A percentile compares a stretch with the other conserved stretches of the same genome.
phyloP scores from a whole-genome alignment of 1,284 basidiomycete genomes.

The Xanthoconium separans region DNA sequence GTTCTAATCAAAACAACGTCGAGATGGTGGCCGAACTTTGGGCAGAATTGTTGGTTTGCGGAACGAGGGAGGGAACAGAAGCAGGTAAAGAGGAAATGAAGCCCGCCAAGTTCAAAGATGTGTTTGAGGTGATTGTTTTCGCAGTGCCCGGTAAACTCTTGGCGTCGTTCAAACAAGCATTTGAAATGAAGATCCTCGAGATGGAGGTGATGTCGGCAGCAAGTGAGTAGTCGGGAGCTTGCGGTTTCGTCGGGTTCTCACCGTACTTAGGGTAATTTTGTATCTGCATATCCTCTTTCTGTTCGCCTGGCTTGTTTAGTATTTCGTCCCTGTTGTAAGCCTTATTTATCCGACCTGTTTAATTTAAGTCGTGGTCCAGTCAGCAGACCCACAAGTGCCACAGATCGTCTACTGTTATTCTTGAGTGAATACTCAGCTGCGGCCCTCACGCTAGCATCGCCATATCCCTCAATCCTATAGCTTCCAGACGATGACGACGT shows the following conservation, averaged over 20 bases:
- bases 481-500: slow-evolving; percentile 2
- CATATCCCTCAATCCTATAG: neutral
- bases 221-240: slow-evolving; percentile 24
- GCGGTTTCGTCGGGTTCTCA: neutral
- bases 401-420: neutral
- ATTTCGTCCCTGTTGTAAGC: neutral
- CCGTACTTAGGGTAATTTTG: neutral
- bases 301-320: neutral
- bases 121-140: slow-evolving; percentile 47
- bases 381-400: neutral
- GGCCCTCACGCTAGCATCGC: neutral
- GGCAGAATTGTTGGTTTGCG: slow-evolving; percentile 48
- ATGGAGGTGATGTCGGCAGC: slow-evolving; percentile 35
- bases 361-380: neutral
- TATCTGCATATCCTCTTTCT: neutral
- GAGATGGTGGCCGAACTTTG: slow-evolving; percentile 42
- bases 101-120: slow-evolving; percentile 38
- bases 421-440: neutral
- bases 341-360: neutral
- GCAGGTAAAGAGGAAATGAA: slow-evolving; percentile 18
- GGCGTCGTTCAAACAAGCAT: slow-evolving; percentile 41
- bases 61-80: slow-evolving; percentile 26
- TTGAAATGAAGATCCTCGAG: slow-evolving; percentile 44
- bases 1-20: slow-evolving; percentile 42
- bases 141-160: slow-evolving; percentile 41